Evolutionary conservation across 225 moss, liverwort and hornwort genomes (phyloP).

Genomic region (Physcomitrellopsis africana): DNA sequence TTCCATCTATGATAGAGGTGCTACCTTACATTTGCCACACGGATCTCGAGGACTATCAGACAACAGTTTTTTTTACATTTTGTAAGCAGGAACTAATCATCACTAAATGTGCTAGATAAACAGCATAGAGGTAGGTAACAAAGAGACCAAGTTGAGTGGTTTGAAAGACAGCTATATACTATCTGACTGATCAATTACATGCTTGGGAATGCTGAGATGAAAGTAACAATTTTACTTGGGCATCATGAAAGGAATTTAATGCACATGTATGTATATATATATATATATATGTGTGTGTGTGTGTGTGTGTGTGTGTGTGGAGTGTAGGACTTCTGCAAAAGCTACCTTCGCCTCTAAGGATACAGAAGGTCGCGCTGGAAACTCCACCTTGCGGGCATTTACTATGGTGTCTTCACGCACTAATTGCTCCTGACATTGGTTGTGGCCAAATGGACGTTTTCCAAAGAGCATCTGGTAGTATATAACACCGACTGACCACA

Average conservation of each 20-base stretch:
- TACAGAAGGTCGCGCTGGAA: conserved; percentile 82
- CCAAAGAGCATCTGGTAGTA: conserved; percentile 97
- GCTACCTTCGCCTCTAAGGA: conserved; percentile 89
- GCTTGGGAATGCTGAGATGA: neutral
- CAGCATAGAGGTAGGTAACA: neutral
- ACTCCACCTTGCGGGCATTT: conserved; percentile 93
- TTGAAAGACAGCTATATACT: neutral
- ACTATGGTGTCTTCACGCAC: conserved; percentile 94
- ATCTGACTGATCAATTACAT: neutral
- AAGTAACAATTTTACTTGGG: neutral
- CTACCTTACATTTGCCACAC: neutral
- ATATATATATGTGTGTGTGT: too few relatives aligned
- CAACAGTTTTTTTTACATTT: neutral
- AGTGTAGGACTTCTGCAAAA: too few relatives aligned
- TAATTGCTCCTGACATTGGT: conserved; percentile 92
- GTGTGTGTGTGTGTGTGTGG: too few relatives aligned
- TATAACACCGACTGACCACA: conserved; percentile 94
- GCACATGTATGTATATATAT: too few relatives aligned
- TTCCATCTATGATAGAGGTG: neutral
- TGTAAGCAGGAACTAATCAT: neutral
- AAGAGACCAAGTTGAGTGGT: neutral
- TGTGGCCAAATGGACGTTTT: conserved; percentile 90
- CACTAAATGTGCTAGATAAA: conserved; percentile 12
- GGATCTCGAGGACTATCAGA: conserved; percentile 9
- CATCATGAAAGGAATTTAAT: too few relatives aligned